These are phyloP conservation scores for Botrytis deweyae DNA, from an alignment of 2,329 filamentous ascomycete species.

Conservation along the genomic window DNA sequence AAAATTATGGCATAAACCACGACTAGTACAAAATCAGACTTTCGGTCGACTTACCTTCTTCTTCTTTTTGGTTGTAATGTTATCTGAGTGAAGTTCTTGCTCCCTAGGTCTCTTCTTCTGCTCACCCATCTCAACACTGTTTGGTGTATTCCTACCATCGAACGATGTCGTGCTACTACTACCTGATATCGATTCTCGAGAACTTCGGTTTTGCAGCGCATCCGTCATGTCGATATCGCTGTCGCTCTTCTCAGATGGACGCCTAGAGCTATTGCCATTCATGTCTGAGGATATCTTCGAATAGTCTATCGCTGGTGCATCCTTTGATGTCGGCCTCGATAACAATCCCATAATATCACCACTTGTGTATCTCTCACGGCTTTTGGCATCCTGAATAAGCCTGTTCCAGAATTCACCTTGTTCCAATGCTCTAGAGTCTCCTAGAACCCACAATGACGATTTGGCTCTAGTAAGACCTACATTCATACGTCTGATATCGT, in stretches of 20 bases:
- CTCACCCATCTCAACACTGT: conserved; percentile 4
- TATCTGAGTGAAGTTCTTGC: conserved; percentile 1
- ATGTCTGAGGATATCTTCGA: background rate
- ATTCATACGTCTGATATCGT: conserved; percentile 98
- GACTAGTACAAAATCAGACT: background rate
- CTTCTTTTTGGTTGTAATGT: conserved; percentile 21
- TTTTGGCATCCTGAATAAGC: conserved; percentile 77
- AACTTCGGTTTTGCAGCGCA: conserved; percentile 16
- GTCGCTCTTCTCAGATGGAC: conserved; percentile 22
- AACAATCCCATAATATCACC: conserved; percentile 60
- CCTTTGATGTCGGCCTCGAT: conserved; percentile 44
- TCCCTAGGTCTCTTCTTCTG: conserved; percentile 21
- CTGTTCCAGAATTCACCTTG: conserved; percentile 90
- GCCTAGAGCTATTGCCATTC: conserved; percentile 1
- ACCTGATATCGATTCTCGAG: conserved; percentile 12
- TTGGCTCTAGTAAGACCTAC: conserved; percentile 96
- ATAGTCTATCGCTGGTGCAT: conserved; percentile 21
- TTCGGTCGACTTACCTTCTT: conserved; percentile 9
- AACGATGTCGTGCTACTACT: conserved; percentile 12
- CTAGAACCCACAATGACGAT: conserved; percentile 93
- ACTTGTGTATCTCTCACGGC: conserved; percentile 72
- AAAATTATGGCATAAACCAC: background rate
- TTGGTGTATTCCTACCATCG: background rate
- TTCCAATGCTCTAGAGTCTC: conserved; percentile 81
- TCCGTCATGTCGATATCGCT: conserved; percentile 26